phyloP scores from a whole-genome alignment of 306 rosid species.

The Ormosia emarginata region DNA sequence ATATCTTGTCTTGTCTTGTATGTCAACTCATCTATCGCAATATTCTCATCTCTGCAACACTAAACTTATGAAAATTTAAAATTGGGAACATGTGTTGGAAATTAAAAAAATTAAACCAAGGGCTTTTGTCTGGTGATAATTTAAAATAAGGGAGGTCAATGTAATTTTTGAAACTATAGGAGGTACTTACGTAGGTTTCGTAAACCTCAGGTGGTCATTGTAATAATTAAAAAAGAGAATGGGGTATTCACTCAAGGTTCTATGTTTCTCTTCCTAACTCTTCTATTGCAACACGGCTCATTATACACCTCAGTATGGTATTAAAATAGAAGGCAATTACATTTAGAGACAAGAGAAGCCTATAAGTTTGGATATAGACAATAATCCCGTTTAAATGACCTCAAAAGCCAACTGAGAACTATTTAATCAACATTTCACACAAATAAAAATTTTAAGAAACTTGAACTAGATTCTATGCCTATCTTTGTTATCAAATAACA shows the following conservation, averaged over 20 bases:
- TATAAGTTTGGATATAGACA: not conserved
- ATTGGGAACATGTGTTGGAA: too few species aligned
- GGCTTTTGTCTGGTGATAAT: too few species aligned
- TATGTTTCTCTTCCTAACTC: not conserved
- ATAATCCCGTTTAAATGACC: not conserved
- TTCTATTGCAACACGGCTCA: not conserved
- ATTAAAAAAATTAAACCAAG: too few species aligned
- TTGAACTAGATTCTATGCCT: not conserved
- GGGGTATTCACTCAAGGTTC: not conserved
- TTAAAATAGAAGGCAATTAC: not conserved
- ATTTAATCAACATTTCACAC: constrained; percentile 4
- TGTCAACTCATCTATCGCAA: too few species aligned
- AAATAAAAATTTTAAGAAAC: not conserved
- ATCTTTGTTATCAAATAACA: not conserved
- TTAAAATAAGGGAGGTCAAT: not conserved
- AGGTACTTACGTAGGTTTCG: not conserved
- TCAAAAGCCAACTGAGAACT: not conserved
- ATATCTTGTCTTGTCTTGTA: too few species aligned
- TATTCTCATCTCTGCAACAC: too few species aligned
- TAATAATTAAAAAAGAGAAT: not conserved
- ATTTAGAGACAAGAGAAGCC: not conserved
- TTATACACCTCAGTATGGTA: not conserved
- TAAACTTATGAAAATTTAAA: too few species aligned
- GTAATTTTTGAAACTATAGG: not conserved
- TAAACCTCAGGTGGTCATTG: not conserved